Evolutionary conservation across 1,284 basidiomycete genomes (phyloP), one percentile per base, ranked within the genome.

Genomic region (Phlebopus sp.): DNA sequence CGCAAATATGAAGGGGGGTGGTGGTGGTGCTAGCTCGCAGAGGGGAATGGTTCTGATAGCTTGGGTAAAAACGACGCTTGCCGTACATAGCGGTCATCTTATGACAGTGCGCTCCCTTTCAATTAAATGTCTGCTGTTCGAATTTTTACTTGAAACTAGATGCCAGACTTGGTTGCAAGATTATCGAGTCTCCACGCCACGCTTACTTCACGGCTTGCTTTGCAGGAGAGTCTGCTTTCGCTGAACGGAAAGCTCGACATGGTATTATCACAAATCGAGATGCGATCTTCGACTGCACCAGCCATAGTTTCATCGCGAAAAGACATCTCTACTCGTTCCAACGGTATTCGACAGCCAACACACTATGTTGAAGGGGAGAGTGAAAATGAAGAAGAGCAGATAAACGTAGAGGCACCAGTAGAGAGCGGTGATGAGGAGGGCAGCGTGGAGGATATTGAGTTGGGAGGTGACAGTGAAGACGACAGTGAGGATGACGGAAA

Each of bases 241-340:
- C 77, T 99, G 36, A 91, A 84, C 50, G 96, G 96, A 13, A 83
- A 93, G 50, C 75, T 98, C 18, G 96, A 97, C 62, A 88, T 96
- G 69, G 92, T 97, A 3, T 78, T 98, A 37, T 88, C 92, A 7
- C 96, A 98, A 68, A 92, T 97, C 55, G 90, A 95, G 66, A 80
- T 94, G 71, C 82, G 88, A 27, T 81, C 84, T 17, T 82, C 84
- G 17, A 69, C 72, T 17, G 76, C 79, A 15, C 82, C 86, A 8
- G 77, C 82, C 9, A 72, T 77, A 10, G 60, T 84, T 35, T 64
- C 72, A 5, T 67, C 72, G 13, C 72, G 70, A 42, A 71, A 71
- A 58, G 67, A 59, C 40, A 52, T 53, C 38, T 68, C 64, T 13
- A 18, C 19, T 18, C 56, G 59, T 55, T 44, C 60, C 55, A 38